phyloP scores from a whole-genome alignment of 2,329 filamentous ascomycete genomes.

The Colletotrichum tabaci region DNA sequence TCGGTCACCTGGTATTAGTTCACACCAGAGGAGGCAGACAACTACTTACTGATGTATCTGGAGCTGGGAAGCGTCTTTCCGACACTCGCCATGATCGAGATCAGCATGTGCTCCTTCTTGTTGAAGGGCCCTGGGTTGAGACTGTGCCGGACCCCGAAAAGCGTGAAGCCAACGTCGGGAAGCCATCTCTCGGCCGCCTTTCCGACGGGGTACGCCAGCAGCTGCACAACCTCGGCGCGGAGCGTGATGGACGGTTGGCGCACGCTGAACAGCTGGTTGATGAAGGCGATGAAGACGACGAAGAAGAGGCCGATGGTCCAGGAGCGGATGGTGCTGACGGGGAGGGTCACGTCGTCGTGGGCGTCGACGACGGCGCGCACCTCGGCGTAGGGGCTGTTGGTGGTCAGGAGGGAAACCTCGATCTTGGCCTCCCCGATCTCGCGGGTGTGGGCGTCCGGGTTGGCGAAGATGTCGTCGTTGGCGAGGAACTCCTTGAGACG shows the following conservation, averaged over 20 bases:
- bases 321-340: constrained; percentile 59
- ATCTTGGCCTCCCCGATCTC: constrained; percentile 52
- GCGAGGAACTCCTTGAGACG: constrained; percentile 58
- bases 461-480: constrained; percentile 39
- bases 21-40: too few species aligned
- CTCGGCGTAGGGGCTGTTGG: constrained; percentile 57
- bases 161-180: constrained; percentile 52
- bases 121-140: constrained; percentile 67
- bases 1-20: too few species aligned
- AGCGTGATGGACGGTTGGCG: constrained; percentile 58
- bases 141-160: constrained; percentile 55
- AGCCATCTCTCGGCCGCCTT: constrained; percentile 52
- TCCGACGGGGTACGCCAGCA: constrained; percentile 57
- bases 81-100: constrained; percentile 71
- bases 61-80: constrained; percentile 61
- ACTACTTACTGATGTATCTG: constrained; percentile 53
- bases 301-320: constrained; percentile 56
- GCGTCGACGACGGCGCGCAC: constrained; percentile 63
- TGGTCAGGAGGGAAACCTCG: constrained; percentile 51
- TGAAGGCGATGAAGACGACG: constrained; percentile 49
- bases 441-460: constrained; percentile 47
- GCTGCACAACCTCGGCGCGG: constrained; percentile 56
- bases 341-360: constrained; percentile 57
- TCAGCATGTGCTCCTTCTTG: constrained; percentile 69
- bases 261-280: constrained; percentile 60